Evolutionary conservation across 495 filamentous ascomycete species (phyloP), one percentile per base, ranked within the genome.

Genomic region (Tuber borchii): DNA sequence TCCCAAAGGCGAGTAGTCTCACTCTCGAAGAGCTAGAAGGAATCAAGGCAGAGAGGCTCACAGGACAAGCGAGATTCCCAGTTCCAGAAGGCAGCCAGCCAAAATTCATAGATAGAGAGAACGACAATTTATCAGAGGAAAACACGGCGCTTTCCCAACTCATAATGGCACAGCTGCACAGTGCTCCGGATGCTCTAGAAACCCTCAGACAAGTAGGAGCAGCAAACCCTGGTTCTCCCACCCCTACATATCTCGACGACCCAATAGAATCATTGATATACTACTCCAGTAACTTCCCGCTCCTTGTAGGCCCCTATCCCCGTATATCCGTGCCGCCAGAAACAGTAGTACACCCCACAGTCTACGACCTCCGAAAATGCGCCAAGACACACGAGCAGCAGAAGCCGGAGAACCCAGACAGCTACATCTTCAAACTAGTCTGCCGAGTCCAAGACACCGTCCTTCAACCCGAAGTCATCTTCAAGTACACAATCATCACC

Each of bases 161-260:
- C 31, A 56, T 77, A 37, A 19, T 6, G 2, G 39, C n/a, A 16
- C 74, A 40, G 14, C 9, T 14, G 26, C 14, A 17, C 12, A 17
- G 4, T 26, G 2, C 14, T 2, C 26, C 14, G 14, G 26, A 14
- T 17, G 26, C 26, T 26, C 56, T 65, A 10, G 56, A 65, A 17
- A 16, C 1, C 2, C 14, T 65, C 26, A 34, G 26, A 19, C 34
- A 34, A 34, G 5, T 16, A 0, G 9, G 34, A 22, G 19, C 12
- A 1, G 14, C 45, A 19, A 10, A 40, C 6, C 26, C 34, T 1
- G 20, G 20, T 3, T 46, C 74, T 9, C 26, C 56, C 26, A 7
- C 14, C 12, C 74, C 68, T 2, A 3, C 71, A 31, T 45, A 22
- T 56, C 68, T 44, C 6, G 70, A 79, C 16, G 44, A 75, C 9